A percentile compares a stretch with the other conserved stretches of the same genome.
Conservation (phyloP, 176 grass and related monocot genomes). For the Hyparrhenia diplandra region DNA sequence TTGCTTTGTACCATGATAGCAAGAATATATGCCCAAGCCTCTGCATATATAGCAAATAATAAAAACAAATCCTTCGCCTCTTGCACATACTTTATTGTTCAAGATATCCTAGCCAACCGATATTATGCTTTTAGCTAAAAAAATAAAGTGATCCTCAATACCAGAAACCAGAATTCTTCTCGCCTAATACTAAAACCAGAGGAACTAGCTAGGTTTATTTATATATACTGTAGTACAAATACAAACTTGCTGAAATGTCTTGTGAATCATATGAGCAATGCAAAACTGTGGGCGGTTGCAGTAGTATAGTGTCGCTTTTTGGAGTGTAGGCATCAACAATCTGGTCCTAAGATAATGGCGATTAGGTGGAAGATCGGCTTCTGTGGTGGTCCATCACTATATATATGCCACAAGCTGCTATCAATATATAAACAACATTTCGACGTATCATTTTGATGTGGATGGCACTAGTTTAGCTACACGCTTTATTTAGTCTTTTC, state of each 20-base stretch:
- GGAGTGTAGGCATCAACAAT: not conserved
- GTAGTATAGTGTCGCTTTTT: not conserved
- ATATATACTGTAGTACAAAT: not conserved
- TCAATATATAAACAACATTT: slow-evolving; percentile 11
- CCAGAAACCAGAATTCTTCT: not conserved
- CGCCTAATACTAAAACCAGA: not conserved
- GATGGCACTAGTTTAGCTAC: not conserved
- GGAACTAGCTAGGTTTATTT: not conserved
- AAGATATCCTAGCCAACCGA: not conserved
- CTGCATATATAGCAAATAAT: not conserved
- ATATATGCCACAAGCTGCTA: not conserved
- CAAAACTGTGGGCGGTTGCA: slow-evolving; percentile 10
- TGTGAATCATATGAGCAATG: not conserved
- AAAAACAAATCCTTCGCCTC: not conserved
- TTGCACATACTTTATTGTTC: not conserved
- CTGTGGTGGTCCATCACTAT: slow-evolving; percentile 17
- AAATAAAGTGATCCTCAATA: not conserved
- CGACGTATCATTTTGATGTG: slow-evolving; percentile 14
- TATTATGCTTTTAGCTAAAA: not conserved
- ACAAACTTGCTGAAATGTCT: not conserved
- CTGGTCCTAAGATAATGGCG: slow-evolving; percentile 24
- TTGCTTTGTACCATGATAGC: slow-evolving; percentile 17
- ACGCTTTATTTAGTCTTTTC: not conserved
- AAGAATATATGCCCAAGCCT: slow-evolving; percentile 3
- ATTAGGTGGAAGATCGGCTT: slow-evolving; percentile 27